Conservation (phyloP, 1,284 basidiomycete species). For the Cutaneotrichosporon sp. region DNA sequence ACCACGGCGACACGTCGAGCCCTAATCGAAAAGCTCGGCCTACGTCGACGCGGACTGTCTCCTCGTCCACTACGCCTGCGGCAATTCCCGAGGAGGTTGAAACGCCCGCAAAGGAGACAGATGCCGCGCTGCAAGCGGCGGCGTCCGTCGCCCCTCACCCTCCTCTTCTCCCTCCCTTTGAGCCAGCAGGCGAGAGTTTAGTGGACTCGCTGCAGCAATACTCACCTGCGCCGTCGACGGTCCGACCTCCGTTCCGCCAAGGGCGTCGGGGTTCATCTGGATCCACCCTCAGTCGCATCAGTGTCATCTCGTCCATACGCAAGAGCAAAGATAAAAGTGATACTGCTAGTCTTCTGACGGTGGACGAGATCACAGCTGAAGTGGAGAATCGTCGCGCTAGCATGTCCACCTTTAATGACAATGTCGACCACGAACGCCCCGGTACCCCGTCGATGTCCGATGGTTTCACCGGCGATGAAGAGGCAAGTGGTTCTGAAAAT, state of each 20-base stretch:
- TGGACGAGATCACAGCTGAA: constrained; percentile 96
- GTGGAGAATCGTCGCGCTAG: constrained; percentile 74
- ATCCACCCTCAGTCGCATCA: constrained; percentile 58
- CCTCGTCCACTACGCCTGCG: constrained; percentile 19
- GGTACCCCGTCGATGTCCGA: background rate
- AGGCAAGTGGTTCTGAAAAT: constrained; percentile 44
- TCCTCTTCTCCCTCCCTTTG: constrained; percentile 72
- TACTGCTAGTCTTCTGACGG: constrained; percentile 84
- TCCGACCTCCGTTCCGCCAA: constrained; percentile 43
- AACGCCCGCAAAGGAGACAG: background rate
- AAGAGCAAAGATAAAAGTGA: constrained; percentile 78
- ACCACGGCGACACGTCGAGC: constrained; percentile 8
- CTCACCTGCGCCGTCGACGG: constrained; percentile 23
- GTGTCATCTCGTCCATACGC: constrained; percentile 72
- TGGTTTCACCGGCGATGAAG: constrained; percentile 1
- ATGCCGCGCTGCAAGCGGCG: background rate
- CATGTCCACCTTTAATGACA: constrained; percentile 44
- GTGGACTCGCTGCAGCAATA: constrained; percentile 64
- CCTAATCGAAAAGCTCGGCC: constrained; percentile 25
- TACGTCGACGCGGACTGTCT: constrained; percentile 17
- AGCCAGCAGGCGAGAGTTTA: constrained; percentile 68
- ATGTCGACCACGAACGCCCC: constrained; percentile 3
- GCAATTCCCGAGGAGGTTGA: constrained; percentile 42
- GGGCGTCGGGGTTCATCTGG: constrained; percentile 52
- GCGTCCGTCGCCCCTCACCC: constrained; percentile 20